Evolutionary conservation across 2,329 filamentous ascomycete genomes (phyloP).

Genomic region (Biscogniauxia marginata): DNA sequence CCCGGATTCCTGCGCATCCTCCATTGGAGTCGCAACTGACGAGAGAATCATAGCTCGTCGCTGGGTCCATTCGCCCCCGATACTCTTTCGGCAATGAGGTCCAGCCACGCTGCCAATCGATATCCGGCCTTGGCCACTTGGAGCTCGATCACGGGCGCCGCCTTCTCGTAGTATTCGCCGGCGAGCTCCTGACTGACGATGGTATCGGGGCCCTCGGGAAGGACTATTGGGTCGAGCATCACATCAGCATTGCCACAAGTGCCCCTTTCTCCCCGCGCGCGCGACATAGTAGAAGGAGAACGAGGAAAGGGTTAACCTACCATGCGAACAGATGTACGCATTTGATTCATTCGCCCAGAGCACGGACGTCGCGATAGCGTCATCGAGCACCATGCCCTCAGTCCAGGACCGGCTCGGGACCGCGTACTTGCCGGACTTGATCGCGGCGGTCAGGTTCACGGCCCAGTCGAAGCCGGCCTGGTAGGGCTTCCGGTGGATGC

Average conservation of each 20-base stretch:
- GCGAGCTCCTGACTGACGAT: constrained; percentile 60
- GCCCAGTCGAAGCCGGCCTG: constrained; percentile 56
- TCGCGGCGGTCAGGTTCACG: constrained; percentile 51
- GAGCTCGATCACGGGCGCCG: constrained; percentile 62
- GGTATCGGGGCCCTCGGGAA: constrained; percentile 59
- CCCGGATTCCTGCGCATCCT: neutral
- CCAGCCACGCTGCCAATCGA: constrained; percentile 66
- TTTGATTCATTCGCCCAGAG: constrained; percentile 65
- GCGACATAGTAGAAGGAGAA: constrained; percentile 1
- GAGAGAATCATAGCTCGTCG: constrained; percentile 32
- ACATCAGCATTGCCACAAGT: neutral
- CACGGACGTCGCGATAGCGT: constrained; percentile 56
- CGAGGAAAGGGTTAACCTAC: constrained; percentile 38
- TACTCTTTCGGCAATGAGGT: constrained; percentile 51
- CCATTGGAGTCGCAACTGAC: neutral
- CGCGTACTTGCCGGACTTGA: constrained; percentile 55
- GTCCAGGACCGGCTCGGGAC: constrained; percentile 53
- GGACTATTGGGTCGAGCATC: constrained; percentile 42
- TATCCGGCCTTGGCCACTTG: constrained; percentile 69
- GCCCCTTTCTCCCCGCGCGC: neutral
- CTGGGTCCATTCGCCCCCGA: constrained; percentile 20
- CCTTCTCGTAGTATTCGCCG: constrained; percentile 61
- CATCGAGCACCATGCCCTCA: constrained; percentile 52
- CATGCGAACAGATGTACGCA: constrained; percentile 59
- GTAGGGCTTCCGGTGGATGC: constrained; percentile 48